Base-by-base conservation (phyloP, 1,139 yeast genomes). In the Lodderomyces metapsilosis region DNA sequence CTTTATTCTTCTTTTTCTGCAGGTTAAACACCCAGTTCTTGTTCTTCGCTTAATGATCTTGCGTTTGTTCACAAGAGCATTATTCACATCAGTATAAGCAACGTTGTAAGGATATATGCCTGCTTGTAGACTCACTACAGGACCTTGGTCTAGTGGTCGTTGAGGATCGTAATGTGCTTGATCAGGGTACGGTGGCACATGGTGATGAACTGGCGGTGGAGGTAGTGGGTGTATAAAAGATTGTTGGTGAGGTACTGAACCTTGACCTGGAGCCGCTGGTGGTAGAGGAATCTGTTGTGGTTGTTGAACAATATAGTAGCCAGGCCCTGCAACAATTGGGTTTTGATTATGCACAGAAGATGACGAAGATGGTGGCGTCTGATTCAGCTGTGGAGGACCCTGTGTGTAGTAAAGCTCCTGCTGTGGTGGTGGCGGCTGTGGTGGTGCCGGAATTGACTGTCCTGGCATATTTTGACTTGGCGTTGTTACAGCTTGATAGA, bases 1-100 rank as follows among this genome's bases (percentile, higher is more conserved):
- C 57, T 79, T 79, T 50, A 84, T 83, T 46, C 89, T 67, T 53
- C 91, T 68, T 52, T 79, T 78, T 34, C 91, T 68, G 56, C 92
- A 84, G 0, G 91, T 84, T 43, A 83, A 58, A 56, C 92, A 84
- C 2, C 92, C 92, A 0, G 91, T 82, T 57, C 85, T 73, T 3
- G 91, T 84, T 53, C 85, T 64, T 50, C 79, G 59, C 59, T 71
- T 70, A 33, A 73, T 70, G 34, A 68, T 68, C 43, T 73, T 58
- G 39, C 76, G 51, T 47, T 68, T 72, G 54, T 64, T 71, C 44
- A 71, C 49, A 49, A 61, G 59, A 21, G 66, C 67, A 47, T 58
- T 58, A 46, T 58, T 70, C 39, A 62, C 66, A 35, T 64, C 72
- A 40, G 11, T 15, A 9, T 16, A 24, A 9, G 43, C 39, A 40